Evolutionary conservation across 2,329 filamentous ascomycete species (phyloP), one percentile per base, ranked within the genome.

Genomic region (Colletotrichum shisoi): DNA sequence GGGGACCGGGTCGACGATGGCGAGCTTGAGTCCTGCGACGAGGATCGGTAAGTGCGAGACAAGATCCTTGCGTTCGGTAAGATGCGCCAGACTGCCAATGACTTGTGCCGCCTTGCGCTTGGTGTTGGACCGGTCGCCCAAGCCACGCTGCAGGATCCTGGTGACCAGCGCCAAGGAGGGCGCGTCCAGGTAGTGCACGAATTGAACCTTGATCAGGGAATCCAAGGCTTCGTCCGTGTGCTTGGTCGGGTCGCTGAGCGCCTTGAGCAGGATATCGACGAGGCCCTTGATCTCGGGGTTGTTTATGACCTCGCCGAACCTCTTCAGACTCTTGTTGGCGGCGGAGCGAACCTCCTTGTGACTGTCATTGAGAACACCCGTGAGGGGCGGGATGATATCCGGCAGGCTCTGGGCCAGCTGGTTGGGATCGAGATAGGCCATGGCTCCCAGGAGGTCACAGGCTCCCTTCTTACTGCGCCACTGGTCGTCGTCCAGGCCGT

Each of bases 391-490:
- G 71, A 99, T 99, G 72, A 99, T 99, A 63, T 96, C 94, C 2
- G 95, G 95, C 73, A 99, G 82, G 76, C 94, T 98, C 72, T 91
- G 86, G 1, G 95, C 93, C 19, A 99, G 86, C 77, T 99, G 95
- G 71, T 97, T 91, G 8, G 96, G 94, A 76, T 98, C 95, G 39
- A 99, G 87, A 76, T 99, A 99, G 5, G 95, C 96, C 95, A 99
- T 99, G 70, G 95, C 95, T 76, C 95, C 95, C 15, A 99, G 85
- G 31, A 97, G 89, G 76, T 99, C 95, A 75, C 95, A 99, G 61
- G 95, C 95, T 72, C 96, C 95, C 81, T 96, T 97, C 80, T 99
- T 98, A 81, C 93, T 98, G 74, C 95, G 91, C 95, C 95, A 99
- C 77, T 98, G 94, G 60, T 92, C 88, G 71, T 99, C 95, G 70